Percentiles rank a stretch among this genome's conserved stretches.
Conservation (phyloP, 2,329 filamentous ascomycete genomes). For the Tolypocladium amazonense region DNA sequence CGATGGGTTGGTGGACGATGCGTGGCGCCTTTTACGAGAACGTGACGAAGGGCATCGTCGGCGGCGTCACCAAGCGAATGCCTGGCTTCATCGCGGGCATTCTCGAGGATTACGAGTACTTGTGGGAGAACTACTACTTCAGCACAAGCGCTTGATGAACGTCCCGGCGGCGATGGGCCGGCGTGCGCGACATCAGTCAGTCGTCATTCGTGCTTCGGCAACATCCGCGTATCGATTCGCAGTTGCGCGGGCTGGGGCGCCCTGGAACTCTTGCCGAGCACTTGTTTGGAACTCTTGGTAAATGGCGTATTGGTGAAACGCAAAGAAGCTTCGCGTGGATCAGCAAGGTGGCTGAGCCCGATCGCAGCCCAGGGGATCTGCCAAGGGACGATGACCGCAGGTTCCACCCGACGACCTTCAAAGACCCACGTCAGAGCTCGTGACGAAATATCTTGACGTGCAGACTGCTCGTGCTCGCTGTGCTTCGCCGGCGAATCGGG, state of each 20-base stretch:
- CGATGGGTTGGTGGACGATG: constrained; percentile 92
- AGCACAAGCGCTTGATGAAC: constrained; percentile 37
- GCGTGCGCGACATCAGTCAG: background rate
- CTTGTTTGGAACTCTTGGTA: background rate
- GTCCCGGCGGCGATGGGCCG: background rate
- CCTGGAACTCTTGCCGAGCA: background rate
- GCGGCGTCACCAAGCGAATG: constrained; percentile 63
- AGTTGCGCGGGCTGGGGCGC: too few species aligned
- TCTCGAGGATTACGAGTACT: constrained; percentile 89
- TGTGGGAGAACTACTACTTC: constrained; percentile 99
- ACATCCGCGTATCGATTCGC: too few species aligned
- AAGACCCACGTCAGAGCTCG: background rate
- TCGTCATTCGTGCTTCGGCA: background rate
- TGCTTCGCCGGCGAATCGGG: background rate
- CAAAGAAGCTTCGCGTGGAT: background rate
- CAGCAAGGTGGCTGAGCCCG: background rate
- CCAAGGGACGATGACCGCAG: background rate
- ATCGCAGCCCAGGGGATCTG: background rate
- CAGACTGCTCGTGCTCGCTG: background rate
- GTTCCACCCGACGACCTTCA: background rate
- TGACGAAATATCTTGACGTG: background rate
- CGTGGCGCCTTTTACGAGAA: constrained; percentile 95
- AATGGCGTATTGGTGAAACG: background rate
- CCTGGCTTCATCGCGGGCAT: constrained; percentile 76
- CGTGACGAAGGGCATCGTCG: constrained; percentile 66